Conservation (phyloP, 2,329 filamentous ascomycete species). For the Rasamsonia emersonii region DNA sequence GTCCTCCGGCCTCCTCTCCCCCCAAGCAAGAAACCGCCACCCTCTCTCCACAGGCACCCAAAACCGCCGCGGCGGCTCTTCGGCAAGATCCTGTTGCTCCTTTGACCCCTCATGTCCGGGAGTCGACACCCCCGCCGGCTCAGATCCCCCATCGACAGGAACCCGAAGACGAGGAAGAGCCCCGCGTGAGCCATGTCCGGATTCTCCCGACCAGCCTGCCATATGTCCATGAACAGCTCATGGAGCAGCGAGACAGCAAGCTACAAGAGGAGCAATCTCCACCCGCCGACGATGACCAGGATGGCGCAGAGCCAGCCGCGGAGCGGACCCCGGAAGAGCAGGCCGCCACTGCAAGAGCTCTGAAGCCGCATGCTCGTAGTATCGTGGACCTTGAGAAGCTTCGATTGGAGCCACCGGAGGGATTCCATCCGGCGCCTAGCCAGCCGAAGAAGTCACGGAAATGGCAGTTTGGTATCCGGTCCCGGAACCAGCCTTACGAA, state of each 20-base stretch:
- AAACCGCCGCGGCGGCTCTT: conserved; percentile 10
- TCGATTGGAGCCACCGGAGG: conserved; percentile 49
- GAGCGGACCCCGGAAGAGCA: conserved; percentile 56
- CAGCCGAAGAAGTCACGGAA: conserved; percentile 62
- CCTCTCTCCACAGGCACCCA: conserved; percentile 13
- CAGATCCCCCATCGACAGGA: conserved; percentile 18
- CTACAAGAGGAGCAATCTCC: conserved; percentile 41
- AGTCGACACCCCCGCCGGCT: conserved; percentile 17
- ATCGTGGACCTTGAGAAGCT: conserved; percentile 57
- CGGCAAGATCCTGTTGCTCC: conserved; percentile 14
- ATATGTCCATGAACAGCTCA: conserved; percentile 81
- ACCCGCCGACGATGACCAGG: conserved; percentile 14
- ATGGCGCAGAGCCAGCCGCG: conserved; percentile 11
- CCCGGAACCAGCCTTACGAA: conserved; percentile 86
- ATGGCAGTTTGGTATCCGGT: conserved; percentile 97
- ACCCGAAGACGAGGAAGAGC: conserved; percentile 30
- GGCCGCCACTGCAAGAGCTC: conserved; percentile 66
- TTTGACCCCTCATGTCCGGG: conserved; percentile 15
- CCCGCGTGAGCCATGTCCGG: conserved; percentile 75
- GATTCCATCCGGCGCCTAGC: conserved; percentile 37
- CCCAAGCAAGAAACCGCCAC: conserved; percentile 20
- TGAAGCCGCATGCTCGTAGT: conserved; percentile 77
- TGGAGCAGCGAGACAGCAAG: conserved; percentile 49
- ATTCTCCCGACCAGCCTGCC: conserved; percentile 87
- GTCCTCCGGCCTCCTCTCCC: conserved; percentile 15